Evolutionary conservation across 208 protist species (phyloP).

Genomic region (Acanthamoeba healyi): DNA sequence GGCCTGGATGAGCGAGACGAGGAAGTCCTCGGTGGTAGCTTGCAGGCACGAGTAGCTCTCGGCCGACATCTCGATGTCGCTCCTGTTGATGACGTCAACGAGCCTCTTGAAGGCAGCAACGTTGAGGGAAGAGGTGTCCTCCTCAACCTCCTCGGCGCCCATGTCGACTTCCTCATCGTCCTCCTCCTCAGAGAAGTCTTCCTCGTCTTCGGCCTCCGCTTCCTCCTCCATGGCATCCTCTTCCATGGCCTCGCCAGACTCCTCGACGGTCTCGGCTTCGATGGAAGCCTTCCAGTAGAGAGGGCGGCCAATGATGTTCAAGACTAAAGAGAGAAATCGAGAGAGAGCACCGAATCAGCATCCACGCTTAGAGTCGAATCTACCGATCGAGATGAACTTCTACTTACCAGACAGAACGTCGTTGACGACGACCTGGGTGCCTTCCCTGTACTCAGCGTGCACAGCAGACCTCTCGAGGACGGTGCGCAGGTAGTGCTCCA

Average conservation of each 20-base stretch:
- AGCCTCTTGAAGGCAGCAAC: slow-evolving; percentile 54
- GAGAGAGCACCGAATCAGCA: neutral
- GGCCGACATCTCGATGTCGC: neutral
- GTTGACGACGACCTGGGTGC: neutral
- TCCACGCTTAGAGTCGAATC: no score
- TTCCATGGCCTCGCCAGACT: slow-evolving; percentile 34
- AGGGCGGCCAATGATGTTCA: slow-evolving; percentile 61
- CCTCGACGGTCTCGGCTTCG: neutral
- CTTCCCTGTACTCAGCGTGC: slow-evolving; percentile 46
- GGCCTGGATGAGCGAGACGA: slow-evolving; percentile 24
- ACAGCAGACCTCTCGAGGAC: slow-evolving; percentile 49
- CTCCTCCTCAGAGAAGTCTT: slow-evolving; percentile 42
- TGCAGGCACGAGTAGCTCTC: slow-evolving; percentile 37
- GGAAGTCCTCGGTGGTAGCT: slow-evolving; percentile 62
- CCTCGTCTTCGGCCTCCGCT: slow-evolving; percentile 35
- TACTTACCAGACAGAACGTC: neutral
- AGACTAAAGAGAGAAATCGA: neutral
- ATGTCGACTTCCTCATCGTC: slow-evolving; percentile 61
- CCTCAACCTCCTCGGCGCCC: slow-evolving; percentile 60
- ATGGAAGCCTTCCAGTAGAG: slow-evolving; percentile 44
- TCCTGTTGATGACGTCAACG: slow-evolving; percentile 45
- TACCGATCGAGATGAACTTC: neutral
- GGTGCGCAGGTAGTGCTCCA: slow-evolving; percentile 54
- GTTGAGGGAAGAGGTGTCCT: neutral
- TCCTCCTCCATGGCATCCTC: slow-evolving; percentile 50